Evolutionary conservation across 495 filamentous ascomycete genomes (phyloP).

Genomic region (Alectoria sarmentosa): DNA sequence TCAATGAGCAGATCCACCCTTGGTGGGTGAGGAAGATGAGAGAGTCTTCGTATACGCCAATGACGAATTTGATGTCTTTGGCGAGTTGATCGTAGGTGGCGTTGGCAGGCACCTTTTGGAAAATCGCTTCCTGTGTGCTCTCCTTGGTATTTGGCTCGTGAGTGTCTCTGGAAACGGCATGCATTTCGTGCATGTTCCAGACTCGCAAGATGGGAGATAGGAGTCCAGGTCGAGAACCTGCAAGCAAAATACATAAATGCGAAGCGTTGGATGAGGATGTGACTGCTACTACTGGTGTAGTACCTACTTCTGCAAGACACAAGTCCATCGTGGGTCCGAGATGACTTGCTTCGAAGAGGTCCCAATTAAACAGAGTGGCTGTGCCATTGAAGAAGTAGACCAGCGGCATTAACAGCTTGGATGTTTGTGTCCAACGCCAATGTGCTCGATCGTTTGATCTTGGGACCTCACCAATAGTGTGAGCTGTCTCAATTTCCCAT

Average conservation of each 20-base stretch:
- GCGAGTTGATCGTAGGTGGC: slow-evolving; percentile 10
- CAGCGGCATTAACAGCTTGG: background rate
- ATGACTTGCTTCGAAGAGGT: background rate
- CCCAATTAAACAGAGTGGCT: background rate
- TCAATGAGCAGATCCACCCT: slow-evolving; percentile 12
- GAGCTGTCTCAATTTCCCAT: slow-evolving; percentile 5
- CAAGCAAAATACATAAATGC: background rate
- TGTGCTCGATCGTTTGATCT: background rate
- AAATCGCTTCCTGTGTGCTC: too few species aligned
- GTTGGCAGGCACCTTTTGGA: too few species aligned
- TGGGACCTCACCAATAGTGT: background rate
- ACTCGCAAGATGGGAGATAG: background rate
- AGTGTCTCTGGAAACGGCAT: background rate
- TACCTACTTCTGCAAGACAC: background rate
- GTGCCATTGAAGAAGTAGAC: slow-evolving; percentile 5
- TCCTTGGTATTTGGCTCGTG: background rate
- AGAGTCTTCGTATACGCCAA: slow-evolving; percentile 1
- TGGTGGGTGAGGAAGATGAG: slow-evolving; percentile 11
- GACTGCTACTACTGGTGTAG: background rate
- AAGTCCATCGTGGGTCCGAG: background rate
- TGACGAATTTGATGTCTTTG: slow-evolving; percentile 13
- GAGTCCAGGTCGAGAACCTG: background rate
- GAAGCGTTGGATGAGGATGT: background rate
- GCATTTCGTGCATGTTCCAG: background rate
- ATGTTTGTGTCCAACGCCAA: background rate